Percentiles rank a stretch among this genome's conserved stretches.
phyloP scores from a whole-genome alignment of 169 alveolate genomes.

The Plasmodium cynomolgi region DNA sequence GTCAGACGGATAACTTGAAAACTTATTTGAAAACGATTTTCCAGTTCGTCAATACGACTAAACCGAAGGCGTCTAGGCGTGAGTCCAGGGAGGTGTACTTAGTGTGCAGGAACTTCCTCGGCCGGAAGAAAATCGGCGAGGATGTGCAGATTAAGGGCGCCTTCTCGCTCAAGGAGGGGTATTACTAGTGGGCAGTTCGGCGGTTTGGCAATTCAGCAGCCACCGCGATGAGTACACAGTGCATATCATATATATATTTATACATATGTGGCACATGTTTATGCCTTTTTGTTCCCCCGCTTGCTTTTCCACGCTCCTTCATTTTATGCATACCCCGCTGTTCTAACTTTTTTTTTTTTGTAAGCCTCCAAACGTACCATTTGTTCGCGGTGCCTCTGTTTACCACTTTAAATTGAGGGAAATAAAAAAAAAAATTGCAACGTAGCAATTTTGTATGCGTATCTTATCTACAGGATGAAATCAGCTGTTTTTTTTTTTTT shows the following conservation, averaged over 20 bases:
- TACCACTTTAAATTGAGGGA: neutral
- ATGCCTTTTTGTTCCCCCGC: neutral
- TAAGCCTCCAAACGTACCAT: neutral
- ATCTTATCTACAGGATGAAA: neutral
- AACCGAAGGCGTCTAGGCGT: constrained; percentile 85
- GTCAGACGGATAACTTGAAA: constrained; percentile 81
- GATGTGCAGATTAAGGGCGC: constrained; percentile 85
- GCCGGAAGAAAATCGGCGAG: constrained; percentile 79
- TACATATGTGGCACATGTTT: neutral
- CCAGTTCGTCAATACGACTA: constrained; percentile 79
- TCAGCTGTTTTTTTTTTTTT: neutral
- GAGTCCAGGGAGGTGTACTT: constrained; percentile 84
- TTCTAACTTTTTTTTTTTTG: neutral
- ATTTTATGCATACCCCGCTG: neutral
- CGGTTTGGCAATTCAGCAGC: neutral
- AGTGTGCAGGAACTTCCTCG: constrained; percentile 83
- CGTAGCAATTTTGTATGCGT: neutral
- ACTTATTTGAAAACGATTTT: constrained; percentile 82
- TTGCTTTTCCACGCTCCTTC: neutral
- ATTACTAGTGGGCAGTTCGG: constrained; percentile 3
- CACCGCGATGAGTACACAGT: neutral
- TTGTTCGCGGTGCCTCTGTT: neutral
- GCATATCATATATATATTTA: neutral
- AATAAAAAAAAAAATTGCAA: neutral
- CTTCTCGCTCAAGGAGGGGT: constrained; percentile 83